A percentile compares a stretch with the other conserved stretches of the same genome.
Evolutionary conservation across 202 grass and related monocot species (phyloP).

Genomic region (Carex sylvatica): DNA sequence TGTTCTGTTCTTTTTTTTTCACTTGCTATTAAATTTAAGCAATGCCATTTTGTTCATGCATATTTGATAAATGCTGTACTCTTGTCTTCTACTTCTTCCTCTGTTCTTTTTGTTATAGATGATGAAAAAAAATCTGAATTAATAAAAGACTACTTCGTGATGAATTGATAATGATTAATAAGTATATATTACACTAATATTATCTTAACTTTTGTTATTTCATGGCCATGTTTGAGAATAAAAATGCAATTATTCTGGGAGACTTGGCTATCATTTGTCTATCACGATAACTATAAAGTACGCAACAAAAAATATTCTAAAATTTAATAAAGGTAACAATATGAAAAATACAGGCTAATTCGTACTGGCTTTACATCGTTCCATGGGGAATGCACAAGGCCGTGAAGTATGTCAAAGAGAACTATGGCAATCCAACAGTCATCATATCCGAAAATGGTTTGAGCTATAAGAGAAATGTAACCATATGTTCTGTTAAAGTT

Average conservation of each 20-base stretch:
- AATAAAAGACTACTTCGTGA: background rate
- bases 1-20: background rate
- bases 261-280: background rate
- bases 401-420: slow-evolving; percentile 54
- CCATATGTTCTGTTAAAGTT: background rate
- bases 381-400: slow-evolving; percentile 62
- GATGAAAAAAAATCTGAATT: no score
- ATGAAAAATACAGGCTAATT: slow-evolving; percentile 40
- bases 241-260: background rate
- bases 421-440: slow-evolving; percentile 44
- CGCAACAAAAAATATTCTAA: background rate
- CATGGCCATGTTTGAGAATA: background rate
- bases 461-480: slow-evolving; percentile 3
- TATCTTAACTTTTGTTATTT: background rate
- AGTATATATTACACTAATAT: background rate
- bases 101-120: background rate
- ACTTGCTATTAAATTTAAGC: background rate
- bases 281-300: background rate
- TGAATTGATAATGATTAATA: background rate
- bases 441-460: slow-evolving; percentile 55
- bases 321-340: background rate
- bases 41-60: background rate
- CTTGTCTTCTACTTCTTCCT: background rate
- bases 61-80: background rate
- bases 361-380: slow-evolving; percentile 58